These are phyloP conservation scores for Suaeda aralocaspica DNA, from an alignment of 148 eudicot species.

Conservation along the genomic window DNA sequence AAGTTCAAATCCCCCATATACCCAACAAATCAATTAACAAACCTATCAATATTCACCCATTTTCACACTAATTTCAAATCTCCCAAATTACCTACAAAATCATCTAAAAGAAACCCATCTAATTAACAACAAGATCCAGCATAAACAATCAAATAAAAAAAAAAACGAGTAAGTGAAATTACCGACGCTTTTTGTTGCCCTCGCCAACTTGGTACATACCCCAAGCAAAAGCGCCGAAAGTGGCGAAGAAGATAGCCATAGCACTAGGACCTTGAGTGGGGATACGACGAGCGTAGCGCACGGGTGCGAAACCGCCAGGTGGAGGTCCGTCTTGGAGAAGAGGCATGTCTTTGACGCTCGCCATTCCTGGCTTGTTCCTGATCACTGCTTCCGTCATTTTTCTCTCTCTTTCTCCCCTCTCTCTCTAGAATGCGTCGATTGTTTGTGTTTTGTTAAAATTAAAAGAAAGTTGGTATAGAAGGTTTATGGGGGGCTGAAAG, in stretches of 20 bases:
- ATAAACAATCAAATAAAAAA: neutral
- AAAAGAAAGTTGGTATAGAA: no score
- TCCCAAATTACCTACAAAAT: neutral
- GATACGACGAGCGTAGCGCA: slow-evolving; percentile 84
- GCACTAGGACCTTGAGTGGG: slow-evolving; percentile 85
- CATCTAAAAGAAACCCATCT: neutral
- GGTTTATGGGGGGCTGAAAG: no score
- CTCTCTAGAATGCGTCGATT: neutral
- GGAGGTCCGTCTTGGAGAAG: slow-evolving; percentile 89
- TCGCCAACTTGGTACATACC: slow-evolving; percentile 92
- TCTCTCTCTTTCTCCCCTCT: neutral
- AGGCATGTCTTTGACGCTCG: slow-evolving; percentile 90
- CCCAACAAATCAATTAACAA: no score
- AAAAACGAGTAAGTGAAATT: neutral
- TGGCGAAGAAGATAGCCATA: slow-evolving; percentile 63
- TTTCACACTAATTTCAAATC: no score
- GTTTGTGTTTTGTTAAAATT: no score
- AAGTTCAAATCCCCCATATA: neutral
- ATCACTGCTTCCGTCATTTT: slow-evolving; percentile 83
- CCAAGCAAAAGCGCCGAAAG: slow-evolving; percentile 75
- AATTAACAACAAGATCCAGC: neutral
- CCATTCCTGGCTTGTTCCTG: slow-evolving; percentile 81
- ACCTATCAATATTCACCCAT: no score
- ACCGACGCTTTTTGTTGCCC: slow-evolving; percentile 94
- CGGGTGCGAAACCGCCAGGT: slow-evolving; percentile 90